Evolutionary conservation across 805 yeast species (phyloP).

Genomic region (Saturnispora bothae): DNA sequence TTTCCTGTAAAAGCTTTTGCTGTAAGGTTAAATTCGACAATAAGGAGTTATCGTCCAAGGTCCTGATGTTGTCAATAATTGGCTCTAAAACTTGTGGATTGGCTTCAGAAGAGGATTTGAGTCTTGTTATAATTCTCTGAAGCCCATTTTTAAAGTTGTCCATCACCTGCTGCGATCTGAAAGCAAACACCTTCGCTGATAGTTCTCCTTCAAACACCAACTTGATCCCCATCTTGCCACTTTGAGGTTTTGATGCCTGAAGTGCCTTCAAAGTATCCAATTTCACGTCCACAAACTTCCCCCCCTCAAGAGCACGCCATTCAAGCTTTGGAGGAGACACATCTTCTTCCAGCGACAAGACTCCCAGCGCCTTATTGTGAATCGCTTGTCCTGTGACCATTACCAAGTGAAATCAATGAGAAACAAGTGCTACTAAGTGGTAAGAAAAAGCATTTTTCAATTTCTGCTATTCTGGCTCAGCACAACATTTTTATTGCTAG

Average conservation of each 20-base stretch:
- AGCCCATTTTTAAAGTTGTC: constrained; percentile 57
- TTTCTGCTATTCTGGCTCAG: no score
- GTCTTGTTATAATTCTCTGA: constrained; percentile 59
- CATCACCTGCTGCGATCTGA: constrained; percentile 66
- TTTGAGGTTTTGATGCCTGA: constrained; percentile 59
- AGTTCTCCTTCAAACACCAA: constrained; percentile 27
- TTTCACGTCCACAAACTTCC: constrained; percentile 29
- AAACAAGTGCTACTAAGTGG: no score
- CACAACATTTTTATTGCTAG: no score
- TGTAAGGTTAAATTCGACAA: constrained; percentile 68
- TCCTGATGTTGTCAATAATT: constrained; percentile 23
- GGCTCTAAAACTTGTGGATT: constrained; percentile 9
- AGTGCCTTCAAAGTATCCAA: constrained; percentile 38
- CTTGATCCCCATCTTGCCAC: constrained; percentile 58
- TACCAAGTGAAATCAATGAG: no score
- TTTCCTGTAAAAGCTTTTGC: constrained; percentile 61
- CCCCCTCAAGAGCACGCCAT: constrained; percentile 50
- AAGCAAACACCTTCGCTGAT: constrained; percentile 36
- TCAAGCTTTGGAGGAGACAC: constrained; percentile 41
- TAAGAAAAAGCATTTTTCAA: no score
- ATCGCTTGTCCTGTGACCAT: constrained; percentile 31
- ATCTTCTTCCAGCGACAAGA: constrained; percentile 46
- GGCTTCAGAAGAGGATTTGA: constrained; percentile 24
- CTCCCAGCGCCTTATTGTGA: constrained; percentile 45
- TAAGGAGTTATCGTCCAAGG: constrained; percentile 47